Conservation (phyloP, 1,139 yeast genomes). For the Nakaseomyces bracarensis region DNA sequence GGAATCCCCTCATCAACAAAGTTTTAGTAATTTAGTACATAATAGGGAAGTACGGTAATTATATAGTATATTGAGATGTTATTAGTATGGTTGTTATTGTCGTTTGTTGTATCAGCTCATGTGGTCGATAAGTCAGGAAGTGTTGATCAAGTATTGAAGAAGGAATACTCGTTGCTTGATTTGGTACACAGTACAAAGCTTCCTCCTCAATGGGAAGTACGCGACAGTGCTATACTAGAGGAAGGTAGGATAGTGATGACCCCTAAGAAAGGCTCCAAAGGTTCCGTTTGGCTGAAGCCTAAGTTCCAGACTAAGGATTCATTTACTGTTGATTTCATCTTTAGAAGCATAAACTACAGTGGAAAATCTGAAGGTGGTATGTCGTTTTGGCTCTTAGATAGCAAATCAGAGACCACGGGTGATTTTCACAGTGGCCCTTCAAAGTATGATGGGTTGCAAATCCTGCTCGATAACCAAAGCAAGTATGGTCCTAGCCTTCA, state of each 20-base stretch:
- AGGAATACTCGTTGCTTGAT: constrained; percentile 33
- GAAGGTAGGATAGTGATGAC: constrained; percentile 39
- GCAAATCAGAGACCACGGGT: constrained; percentile 18
- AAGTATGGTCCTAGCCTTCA: constrained; percentile 40
- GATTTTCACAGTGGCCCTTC: constrained; percentile 25
- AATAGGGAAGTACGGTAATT: neutral
- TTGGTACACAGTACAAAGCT: constrained; percentile 20
- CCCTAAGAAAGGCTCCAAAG: constrained; percentile 35
- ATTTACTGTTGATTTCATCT: constrained; percentile 42
- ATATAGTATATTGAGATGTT: neutral
- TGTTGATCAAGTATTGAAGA: constrained; percentile 10
- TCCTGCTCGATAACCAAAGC: constrained; percentile 43
- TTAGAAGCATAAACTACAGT: constrained; percentile 6
- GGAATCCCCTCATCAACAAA: too few relatives aligned
- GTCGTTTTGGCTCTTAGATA: constrained; percentile 26
- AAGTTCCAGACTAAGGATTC: constrained; percentile 12
- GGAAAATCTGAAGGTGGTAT: constrained; percentile 20
- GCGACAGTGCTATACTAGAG: constrained; percentile 30
- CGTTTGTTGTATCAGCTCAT: neutral
- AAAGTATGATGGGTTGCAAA: constrained; percentile 53
- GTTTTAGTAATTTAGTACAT: too few relatives aligned
- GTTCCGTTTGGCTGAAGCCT: constrained; percentile 43
- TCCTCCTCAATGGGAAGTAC: constrained; percentile 29
- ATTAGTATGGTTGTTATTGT: neutral
- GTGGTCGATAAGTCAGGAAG: constrained; percentile 1